phyloP scores from a whole-genome alignment of 2,329 filamentous ascomycete species.

The Xylaria sp. region DNA sequence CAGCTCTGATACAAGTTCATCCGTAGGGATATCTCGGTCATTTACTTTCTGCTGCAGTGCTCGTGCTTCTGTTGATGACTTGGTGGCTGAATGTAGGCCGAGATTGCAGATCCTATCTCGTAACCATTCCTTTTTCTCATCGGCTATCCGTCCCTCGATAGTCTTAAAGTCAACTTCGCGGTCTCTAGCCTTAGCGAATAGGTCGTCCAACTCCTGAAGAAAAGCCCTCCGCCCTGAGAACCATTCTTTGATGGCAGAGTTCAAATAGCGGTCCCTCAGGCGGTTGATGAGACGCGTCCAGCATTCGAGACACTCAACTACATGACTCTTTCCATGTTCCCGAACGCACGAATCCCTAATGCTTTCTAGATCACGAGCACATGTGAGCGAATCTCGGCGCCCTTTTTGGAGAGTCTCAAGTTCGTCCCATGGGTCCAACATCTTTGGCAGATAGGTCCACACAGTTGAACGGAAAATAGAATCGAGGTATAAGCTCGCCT shows the following conservation, averaged over 20 bases:
- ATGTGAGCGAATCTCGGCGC: slow-evolving; percentile 45
- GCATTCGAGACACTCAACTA: slow-evolving; percentile 61
- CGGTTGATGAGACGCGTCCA: slow-evolving; percentile 60
- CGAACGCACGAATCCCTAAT: slow-evolving; percentile 58
- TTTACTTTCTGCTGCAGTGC: slow-evolving; percentile 46
- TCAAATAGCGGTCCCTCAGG: slow-evolving; percentile 56
- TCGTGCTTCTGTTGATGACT: slow-evolving; percentile 43
- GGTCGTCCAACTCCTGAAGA: slow-evolving; percentile 60
- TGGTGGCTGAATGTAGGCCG: slow-evolving; percentile 44
- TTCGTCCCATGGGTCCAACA: slow-evolving; percentile 52
- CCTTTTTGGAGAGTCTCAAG: slow-evolving; percentile 48
- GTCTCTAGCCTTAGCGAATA: slow-evolving; percentile 61
- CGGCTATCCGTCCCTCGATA: slow-evolving; percentile 62
- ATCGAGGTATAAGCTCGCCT: not conserved
- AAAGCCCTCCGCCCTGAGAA: slow-evolving; percentile 62
- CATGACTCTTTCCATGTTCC: slow-evolving; percentile 57
- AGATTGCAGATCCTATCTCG: slow-evolving; percentile 52
- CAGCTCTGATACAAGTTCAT: slow-evolving; percentile 47
- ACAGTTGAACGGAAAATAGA: not conserved
- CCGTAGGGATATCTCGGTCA: slow-evolving; percentile 44
- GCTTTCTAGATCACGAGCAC: slow-evolving; percentile 56
- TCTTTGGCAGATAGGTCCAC: slow-evolving; percentile 31
- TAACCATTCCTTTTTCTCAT: slow-evolving; percentile 66
- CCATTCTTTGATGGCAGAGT: slow-evolving; percentile 59
- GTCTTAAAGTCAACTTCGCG: slow-evolving; percentile 56